Evolutionary conservation across 1,284 basidiomycete genomes (phyloP).

Genomic region (Puccinia coronata): DNA sequence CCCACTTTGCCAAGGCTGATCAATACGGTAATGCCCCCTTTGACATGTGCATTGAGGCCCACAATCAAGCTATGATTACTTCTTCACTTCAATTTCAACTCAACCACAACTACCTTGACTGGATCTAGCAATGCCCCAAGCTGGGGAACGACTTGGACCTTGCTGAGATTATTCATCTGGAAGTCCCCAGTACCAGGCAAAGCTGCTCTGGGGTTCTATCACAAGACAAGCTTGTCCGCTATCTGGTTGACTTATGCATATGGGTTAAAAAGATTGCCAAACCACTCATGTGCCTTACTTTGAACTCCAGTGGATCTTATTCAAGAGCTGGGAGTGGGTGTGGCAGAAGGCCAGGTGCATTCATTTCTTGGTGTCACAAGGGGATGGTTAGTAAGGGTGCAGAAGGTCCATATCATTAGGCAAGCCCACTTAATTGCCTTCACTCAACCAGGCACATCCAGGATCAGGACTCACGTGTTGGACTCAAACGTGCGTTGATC

Average conservation of each 20-base stretch:
- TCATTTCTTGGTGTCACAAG: too few relatives aligned
- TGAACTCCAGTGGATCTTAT: too few relatives aligned
- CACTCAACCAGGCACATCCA: too few relatives aligned
- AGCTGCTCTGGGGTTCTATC: conserved; percentile 67
- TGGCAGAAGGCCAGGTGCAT: too few relatives aligned
- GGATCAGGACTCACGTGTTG: too few relatives aligned
- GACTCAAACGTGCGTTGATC: too few relatives aligned
- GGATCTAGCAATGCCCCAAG: conserved; percentile 60
- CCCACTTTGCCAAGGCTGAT: conserved; percentile 10
- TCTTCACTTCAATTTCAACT: conserved; percentile 67
- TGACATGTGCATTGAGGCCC: conserved; percentile 81
- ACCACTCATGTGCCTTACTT: too few relatives aligned
- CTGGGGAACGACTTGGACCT: conserved; percentile 71
- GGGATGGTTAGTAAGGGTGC: too few relatives aligned
- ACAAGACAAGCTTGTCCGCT: conserved; percentile 60
- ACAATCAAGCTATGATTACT: conserved; percentile 71
- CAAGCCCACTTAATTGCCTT: too few relatives aligned
- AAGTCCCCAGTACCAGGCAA: conserved; percentile 64
- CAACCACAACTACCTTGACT: conserved; percentile 69
- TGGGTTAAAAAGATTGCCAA: conserved; percentile 57
- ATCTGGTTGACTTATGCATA: conserved; percentile 60
- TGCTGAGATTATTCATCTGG: conserved; percentile 63
- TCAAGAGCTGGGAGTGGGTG: too few relatives aligned
- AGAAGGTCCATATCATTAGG: too few relatives aligned
- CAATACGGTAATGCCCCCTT: conserved; percentile 70